Conservation (phyloP, 345 rosid species). For the Acer campestre region DNA sequence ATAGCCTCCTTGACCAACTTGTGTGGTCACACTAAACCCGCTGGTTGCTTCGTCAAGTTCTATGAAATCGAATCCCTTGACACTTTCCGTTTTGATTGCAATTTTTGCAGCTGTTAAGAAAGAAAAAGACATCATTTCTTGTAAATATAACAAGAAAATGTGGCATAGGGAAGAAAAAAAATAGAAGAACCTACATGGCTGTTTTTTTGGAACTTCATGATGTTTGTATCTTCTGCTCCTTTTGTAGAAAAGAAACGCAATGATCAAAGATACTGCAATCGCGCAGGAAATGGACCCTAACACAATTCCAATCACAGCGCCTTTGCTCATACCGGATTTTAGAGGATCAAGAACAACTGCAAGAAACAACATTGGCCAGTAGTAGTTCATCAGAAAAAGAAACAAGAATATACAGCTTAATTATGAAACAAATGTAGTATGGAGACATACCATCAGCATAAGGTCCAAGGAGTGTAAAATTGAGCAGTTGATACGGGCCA, state of each 20-base stretch:
- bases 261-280: slow-evolving; percentile 20
- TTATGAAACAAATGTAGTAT: background rate
- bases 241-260: slow-evolving; percentile 18
- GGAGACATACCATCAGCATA: slow-evolving; percentile 42
- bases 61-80: slow-evolving; percentile 41
- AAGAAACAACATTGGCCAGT: background rate
- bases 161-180: background rate
- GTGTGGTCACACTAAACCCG: slow-evolving; percentile 31
- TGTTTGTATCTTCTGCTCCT: background rate
- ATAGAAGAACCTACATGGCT: slow-evolving; percentile 25
- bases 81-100: slow-evolving; percentile 40
- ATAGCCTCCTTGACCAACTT: slow-evolving; percentile 58
- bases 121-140: background rate
- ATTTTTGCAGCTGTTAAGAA: slow-evolving; percentile 30
- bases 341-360: slow-evolving; percentile 15
- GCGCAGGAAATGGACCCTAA: slow-evolving; percentile 24
- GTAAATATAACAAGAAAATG: background rate
- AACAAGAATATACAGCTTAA: background rate
- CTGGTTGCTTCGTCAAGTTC: slow-evolving; percentile 50
- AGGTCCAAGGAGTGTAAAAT: slow-evolving; percentile 36
- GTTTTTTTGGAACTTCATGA: slow-evolving; percentile 5
- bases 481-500: slow-evolving; percentile 60
- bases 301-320: slow-evolving; percentile 27
- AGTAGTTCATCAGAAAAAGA: background rate
- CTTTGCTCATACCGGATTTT: slow-evolving; percentile 33